Evolutionary conservation across 192 early-diverging fungal species (phyloP).

Genomic region (Lobosporangium transversale): DNA sequence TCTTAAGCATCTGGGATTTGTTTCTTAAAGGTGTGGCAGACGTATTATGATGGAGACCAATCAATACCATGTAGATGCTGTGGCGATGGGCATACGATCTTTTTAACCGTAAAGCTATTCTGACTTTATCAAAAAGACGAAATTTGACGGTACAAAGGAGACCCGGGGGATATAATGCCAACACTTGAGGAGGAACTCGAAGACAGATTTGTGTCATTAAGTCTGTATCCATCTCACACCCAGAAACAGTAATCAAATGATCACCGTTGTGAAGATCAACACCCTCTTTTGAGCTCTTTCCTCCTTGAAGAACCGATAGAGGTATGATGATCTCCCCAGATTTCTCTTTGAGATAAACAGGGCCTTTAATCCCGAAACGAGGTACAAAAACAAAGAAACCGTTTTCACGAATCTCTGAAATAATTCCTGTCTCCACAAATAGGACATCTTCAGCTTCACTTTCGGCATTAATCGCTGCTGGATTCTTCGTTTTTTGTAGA

Average conservation of each 20-base stretch:
- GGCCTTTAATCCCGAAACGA: slow-evolving; percentile 75
- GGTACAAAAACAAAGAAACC: slow-evolving; percentile 71
- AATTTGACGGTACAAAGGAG: slow-evolving; percentile 57
- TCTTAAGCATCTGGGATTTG: slow-evolving; percentile 28
- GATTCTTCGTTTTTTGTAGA: slow-evolving; percentile 58
- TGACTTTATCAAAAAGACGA: slow-evolving; percentile 71
- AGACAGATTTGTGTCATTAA: slow-evolving; percentile 61
- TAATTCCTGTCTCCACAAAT: slow-evolving; percentile 69
- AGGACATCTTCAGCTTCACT: slow-evolving; percentile 27
- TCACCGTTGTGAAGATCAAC: slow-evolving; percentile 21
- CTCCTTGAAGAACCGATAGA: slow-evolving; percentile 65
- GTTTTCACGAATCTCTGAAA: slow-evolving; percentile 77
- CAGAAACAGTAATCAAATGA: not conserved
- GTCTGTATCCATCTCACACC: slow-evolving; percentile 55
- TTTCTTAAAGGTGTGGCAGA: not conserved
- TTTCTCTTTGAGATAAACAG: slow-evolving; percentile 73
- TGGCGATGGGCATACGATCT: slow-evolving; percentile 70
- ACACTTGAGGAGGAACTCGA: slow-evolving; percentile 37
- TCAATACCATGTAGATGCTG: slow-evolving; percentile 71
- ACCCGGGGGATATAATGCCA: slow-evolving; percentile 33
- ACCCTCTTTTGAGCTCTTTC: too few relatives aligned
- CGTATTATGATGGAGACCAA: slow-evolving; percentile 52
- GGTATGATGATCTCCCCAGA: slow-evolving; percentile 65
- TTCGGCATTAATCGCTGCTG: not conserved
- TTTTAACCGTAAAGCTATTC: slow-evolving; percentile 65